Evolutionary conservation across 148 eudicot genomes (phyloP).

Genomic region (Fagopyrum tataricum): DNA sequence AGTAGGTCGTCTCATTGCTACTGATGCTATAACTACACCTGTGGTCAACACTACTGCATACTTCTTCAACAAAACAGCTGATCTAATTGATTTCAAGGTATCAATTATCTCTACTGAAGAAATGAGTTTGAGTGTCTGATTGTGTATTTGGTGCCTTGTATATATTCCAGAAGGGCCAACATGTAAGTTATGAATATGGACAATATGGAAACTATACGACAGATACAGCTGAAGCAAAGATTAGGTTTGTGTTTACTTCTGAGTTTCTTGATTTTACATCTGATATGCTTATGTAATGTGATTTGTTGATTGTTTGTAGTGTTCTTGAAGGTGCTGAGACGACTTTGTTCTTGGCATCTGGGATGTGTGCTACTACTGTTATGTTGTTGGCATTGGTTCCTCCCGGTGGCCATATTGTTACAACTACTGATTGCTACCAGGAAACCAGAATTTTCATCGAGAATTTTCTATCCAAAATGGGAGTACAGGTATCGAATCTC

Average conservation of each 20-base stretch:
- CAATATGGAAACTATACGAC: slow-evolving; percentile 84
- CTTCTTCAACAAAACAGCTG: slow-evolving; percentile 72
- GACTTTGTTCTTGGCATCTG: slow-evolving; percentile 71
- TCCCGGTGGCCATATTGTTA: slow-evolving; percentile 84
- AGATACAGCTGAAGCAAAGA: slow-evolving; percentile 57
- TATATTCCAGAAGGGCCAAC: slow-evolving; percentile 53
- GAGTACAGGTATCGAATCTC: slow-evolving; percentile 72
- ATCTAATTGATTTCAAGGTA: slow-evolving; percentile 91
- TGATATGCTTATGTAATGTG: too few relatives aligned
- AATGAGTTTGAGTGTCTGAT: background rate
- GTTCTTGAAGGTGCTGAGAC: slow-evolving; percentile 95
- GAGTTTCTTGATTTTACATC: background rate
- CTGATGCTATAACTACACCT: slow-evolving; percentile 93
- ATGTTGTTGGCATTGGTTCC: slow-evolving; percentile 83
- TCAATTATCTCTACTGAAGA: background rate
- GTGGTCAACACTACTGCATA: slow-evolving; percentile 83
- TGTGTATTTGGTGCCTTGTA: background rate
- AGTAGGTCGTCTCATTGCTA: slow-evolving; percentile 67
- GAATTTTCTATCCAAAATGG: slow-evolving; percentile 76
- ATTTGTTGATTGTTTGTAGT: slow-evolving; percentile 28
- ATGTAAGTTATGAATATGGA: slow-evolving; percentile 71
- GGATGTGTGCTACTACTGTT: slow-evolving; percentile 87
- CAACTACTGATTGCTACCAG: slow-evolving; percentile 81
- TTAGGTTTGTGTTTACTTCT: slow-evolving; percentile 41
- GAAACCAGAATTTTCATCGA: slow-evolving; percentile 78